Base-by-base conservation (phyloP, 2,329 filamentous ascomycete genomes). In the Bipolaris sorokiniana region DNA sequence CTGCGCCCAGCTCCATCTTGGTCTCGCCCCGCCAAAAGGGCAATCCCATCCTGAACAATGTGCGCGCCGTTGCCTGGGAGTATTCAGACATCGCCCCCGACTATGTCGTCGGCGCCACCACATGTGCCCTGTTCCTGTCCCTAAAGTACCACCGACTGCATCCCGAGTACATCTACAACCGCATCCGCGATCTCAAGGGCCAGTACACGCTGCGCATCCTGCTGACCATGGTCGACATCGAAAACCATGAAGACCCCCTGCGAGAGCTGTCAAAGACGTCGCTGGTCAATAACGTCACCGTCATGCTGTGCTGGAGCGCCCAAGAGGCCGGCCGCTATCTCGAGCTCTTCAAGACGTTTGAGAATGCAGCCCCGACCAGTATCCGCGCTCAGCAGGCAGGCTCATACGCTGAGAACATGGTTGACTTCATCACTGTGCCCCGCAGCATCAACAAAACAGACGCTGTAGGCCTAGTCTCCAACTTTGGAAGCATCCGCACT, bases 91-190 rank as follows among this genome's bases (percentile, higher is more conserved):
- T 97, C n/a, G 89, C 90, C 1, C 91, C 94, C 31, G 95, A 99
- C 78, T 99, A 96, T 75, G 89, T 94, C 7, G 82, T 98, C 46
- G 94, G 95, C 0, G 74, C 85, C 40, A 96, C 92, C 0, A 96
- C 93, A 6, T 97, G 94, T 70, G 93, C 91, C 0, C 83, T 99
- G 5, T 99, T 98, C 73, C 81, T 99, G 40, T 96, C 91, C 46
- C 84, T 99, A 52, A 99, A 98, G 77, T 99, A 99, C 77, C 95
- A 99, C 77, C 91, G 94, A 26, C 84, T 99, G 50, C 95, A 99
- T 73, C 95, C 95, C 0, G 95, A 99, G 78, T 99, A 99, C 80
- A 92, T 99, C 69, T 98, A 98, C 80, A 92, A 90, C 22, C 90
- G 95, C 55, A 96, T 99, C 66, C 89, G 90, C 50, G 87, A 88